These are phyloP conservation scores for Pisolithus sp. DNA, from an alignment of 768 basidiomycete species.

Conservation along the genomic window DNA sequence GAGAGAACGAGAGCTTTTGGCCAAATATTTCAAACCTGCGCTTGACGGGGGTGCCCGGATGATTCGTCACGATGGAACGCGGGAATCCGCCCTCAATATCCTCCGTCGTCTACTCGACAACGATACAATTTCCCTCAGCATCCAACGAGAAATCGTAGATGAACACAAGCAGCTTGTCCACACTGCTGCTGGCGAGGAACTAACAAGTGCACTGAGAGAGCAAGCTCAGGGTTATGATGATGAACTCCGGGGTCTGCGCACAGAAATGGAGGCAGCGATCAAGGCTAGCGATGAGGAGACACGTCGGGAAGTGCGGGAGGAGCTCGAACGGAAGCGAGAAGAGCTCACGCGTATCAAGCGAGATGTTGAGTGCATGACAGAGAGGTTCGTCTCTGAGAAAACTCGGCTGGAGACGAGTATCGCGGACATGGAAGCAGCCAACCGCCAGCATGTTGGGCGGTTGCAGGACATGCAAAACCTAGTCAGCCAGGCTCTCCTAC, in stretches of 20 bases:
- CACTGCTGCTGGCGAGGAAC: slow-evolving; percentile 49
- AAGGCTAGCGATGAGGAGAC: slow-evolving; percentile 43
- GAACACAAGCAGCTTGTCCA: slow-evolving; percentile 41
- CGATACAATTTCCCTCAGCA: slow-evolving; percentile 38
- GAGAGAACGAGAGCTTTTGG: slow-evolving; percentile 42
- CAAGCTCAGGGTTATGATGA: slow-evolving; percentile 40
- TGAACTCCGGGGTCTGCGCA: slow-evolving; percentile 40
- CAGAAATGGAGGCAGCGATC: slow-evolving; percentile 42
- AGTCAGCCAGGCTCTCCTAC: slow-evolving; percentile 20
- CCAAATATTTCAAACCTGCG: slow-evolving; percentile 45
- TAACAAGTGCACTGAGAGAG: slow-evolving; percentile 42
- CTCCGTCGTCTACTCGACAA: slow-evolving; percentile 37
- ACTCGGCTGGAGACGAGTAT: slow-evolving; percentile 25
- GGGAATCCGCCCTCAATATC: slow-evolving; percentile 36
- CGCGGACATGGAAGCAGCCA: slow-evolving; percentile 20
- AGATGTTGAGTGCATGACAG: slow-evolving; percentile 35
- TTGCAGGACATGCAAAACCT: slow-evolving; percentile 23
- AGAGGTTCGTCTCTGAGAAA: slow-evolving; percentile 35
- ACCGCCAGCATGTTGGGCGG: slow-evolving; percentile 8
- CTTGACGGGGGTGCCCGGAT: slow-evolving; percentile 45
- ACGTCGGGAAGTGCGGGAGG: slow-evolving; percentile 37
- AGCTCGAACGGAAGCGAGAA: slow-evolving; percentile 35
- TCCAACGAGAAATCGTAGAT: slow-evolving; percentile 52
- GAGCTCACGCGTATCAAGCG: slow-evolving; percentile 37
- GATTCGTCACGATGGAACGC: slow-evolving; percentile 35